Base-by-base conservation (phyloP, 2,329 filamentous ascomycete species). In the Cladobotryum protrusum region DNA sequence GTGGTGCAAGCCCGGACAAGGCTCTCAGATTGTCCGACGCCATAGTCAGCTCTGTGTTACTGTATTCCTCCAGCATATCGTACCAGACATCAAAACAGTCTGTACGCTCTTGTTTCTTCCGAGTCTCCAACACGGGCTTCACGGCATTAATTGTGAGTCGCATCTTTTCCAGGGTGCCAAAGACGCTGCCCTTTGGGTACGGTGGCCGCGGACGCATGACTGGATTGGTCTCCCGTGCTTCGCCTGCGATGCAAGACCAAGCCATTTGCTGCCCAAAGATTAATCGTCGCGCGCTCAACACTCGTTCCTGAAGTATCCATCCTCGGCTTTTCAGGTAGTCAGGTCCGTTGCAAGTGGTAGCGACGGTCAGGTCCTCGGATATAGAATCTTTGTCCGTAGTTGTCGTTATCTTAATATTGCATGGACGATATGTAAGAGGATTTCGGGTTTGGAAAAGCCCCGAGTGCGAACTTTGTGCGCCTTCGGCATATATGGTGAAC, bases 401-500 rank as follows among this genome's bases (percentile, higher is more conserved):
- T 9, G 45, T 50, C 5, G 46, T 39, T 13, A 55, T 19, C 0
- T 48, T 8, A 5, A 56, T 29, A 9, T 40, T 40, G 14, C 54
- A 57, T 1, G 56, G 54, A 12, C 46, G 48, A 15, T 50, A 53
- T 6, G 24, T 15, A 14, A 35, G 48, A 4, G 43, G 15, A 24
- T 56, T 47, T 4, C 54, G 42, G 0, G 46, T 17, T 3, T 41
- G 24, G 17, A 57, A 53, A 6, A 56, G 29, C 0, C 54, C 56
- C 5, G 53, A 40, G 12, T 47, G 47, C 7, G 52, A 51, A 35
- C 45, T 56, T 13, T 44, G 14, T 12, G 54, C 47, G 13, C 45
- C 46, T 9, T 52, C 45, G 11, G 54, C 47, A 20, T 52, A 56
- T 4, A 57, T 56, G 35, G 53, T 55, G 17, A 58, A 48, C 8